These are phyloP conservation scores for Talaromyces adpressus DNA, from an alignment of 495 filamentous ascomycete species.

Conservation along the genomic window DNA sequence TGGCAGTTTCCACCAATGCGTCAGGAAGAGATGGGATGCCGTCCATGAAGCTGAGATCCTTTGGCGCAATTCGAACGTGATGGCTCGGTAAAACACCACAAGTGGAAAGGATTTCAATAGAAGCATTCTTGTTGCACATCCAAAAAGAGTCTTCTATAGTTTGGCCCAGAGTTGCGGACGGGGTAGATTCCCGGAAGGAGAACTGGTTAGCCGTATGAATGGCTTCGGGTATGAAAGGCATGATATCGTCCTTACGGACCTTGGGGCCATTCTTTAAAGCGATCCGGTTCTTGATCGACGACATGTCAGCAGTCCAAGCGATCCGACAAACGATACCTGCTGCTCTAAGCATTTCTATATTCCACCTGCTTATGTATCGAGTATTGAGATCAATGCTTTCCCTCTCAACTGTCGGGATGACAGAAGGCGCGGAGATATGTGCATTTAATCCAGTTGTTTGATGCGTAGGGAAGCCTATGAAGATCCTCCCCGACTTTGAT, in stretches of 20 bases:
- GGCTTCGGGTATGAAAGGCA: constrained; percentile 65
- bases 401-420: constrained; percentile 97
- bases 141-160: constrained; percentile 92
- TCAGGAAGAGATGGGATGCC: constrained; percentile 84
- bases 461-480: constrained; percentile 95
- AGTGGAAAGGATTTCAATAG: constrained; percentile 82
- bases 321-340: constrained; percentile 87
- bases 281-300: constrained; percentile 50
- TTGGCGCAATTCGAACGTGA: constrained; percentile 69
- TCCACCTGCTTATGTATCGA: constrained; percentile 89
- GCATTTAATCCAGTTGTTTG: constrained; percentile 92
- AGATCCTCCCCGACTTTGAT: constrained; percentile 78
- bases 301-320: constrained; percentile 81
- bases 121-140: constrained; percentile 72
- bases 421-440: constrained; percentile 96
- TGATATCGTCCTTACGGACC: constrained; percentile 53
- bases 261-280: constrained; percentile 42
- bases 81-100: constrained; percentile 73
- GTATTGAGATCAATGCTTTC: constrained; percentile 97
- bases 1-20: constrained; percentile 53
- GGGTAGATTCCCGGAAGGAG: constrained; percentile 81
- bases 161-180: constrained; percentile 68
- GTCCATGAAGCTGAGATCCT: constrained; percentile 82
- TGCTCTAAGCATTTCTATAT: constrained; percentile 86
- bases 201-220: constrained; percentile 68